Conservation (phyloP, 208 protist species). For the Leishmania major region DNA sequence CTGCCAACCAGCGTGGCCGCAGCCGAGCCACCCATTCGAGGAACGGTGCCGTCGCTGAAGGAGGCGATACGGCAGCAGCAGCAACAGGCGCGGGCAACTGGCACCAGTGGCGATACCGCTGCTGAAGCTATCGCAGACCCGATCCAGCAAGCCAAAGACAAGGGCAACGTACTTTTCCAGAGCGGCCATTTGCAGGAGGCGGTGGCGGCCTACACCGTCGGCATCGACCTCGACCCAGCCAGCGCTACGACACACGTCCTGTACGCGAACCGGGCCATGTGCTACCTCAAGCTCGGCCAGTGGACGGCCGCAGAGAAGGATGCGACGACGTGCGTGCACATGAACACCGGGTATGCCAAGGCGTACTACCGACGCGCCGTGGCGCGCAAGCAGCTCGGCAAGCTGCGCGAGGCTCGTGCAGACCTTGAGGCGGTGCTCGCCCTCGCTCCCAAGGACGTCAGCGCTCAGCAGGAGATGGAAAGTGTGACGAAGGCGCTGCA, state of each 20-base stretch:
- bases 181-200: slow-evolving; percentile 73
- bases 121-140: slow-evolving; percentile 25
- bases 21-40: slow-evolving; percentile 73
- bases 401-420: slow-evolving; percentile 79
- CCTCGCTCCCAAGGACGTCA: slow-evolving; percentile 68
- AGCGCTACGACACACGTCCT: slow-evolving; percentile 69
- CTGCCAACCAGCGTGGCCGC: slow-evolving; percentile 1
- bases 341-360: slow-evolving; percentile 87
- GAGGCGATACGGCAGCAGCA: slow-evolving; percentile 47
- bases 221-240: slow-evolving; percentile 85
- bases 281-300: slow-evolving; percentile 73
- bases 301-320: slow-evolving; percentile 86
- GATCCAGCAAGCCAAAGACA: slow-evolving; percentile 71
- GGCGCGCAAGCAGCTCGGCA: slow-evolving; percentile 81
- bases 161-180: slow-evolving; percentile 87
- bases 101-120: not conserved
- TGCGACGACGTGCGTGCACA: slow-evolving; percentile 71
- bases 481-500: slow-evolving; percentile 77
- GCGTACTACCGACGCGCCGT: slow-evolving; percentile 88
- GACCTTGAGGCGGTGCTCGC: slow-evolving; percentile 89
- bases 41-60: slow-evolving; percentile 88
- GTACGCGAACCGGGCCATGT: slow-evolving; percentile 88
- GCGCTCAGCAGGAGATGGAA: slow-evolving; percentile 72
- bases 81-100: not conserved
- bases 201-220: slow-evolving; percentile 76